Evolutionary conservation across 495 filamentous ascomycete genomes (phyloP), one percentile per base, ranked within the genome.

Genomic region (Xylaria telfairii): DNA sequence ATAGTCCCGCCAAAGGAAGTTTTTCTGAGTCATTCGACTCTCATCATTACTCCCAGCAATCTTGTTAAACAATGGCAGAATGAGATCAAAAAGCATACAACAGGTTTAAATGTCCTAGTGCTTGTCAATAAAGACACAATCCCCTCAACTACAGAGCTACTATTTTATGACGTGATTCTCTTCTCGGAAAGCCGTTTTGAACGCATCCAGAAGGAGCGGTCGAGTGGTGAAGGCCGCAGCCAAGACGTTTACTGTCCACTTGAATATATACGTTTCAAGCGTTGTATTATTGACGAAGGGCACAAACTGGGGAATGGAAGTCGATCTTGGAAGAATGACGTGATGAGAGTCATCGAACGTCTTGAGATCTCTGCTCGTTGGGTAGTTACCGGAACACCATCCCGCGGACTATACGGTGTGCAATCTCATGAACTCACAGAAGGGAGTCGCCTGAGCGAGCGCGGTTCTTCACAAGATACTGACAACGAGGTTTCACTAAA

Each of bases 351-450:
- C 10, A 82, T 95, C 0, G 87, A 91, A 26, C 84, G 86, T 59
- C 83, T 98, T 7, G 85, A 88, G 39, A 86, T 93, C 28, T 88
- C 93, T 42, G 86, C 92, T 13, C 88, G 91, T 26, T 98, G 95
- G 95, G 87, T 97, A 19, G 92, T 97, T 4, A 96, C 93, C 2
- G 95, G 95, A 65, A 98, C 95, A 0, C 95, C 95, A 17, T 92
- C 94, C 12, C 90, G 87, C 69, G 91, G 93, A 49, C 84, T 98
- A 0, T 90, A 92, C 49, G 93, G 94, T 1, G 85, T 96, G 0
- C 17, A 70, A 3, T 24, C 61, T 15, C 32, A 70, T 26, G 49
- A 57, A n/a, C 30, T 28, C 13, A 19, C 7, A n/a, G 42, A 69
- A 26, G 17, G n/a, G 12, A 37, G 19, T 62, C 17, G 21, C 8